These are phyloP conservation scores for Darksidea phi DNA, from an alignment of 495 filamentous ascomycete species.

Conservation along the genomic window DNA sequence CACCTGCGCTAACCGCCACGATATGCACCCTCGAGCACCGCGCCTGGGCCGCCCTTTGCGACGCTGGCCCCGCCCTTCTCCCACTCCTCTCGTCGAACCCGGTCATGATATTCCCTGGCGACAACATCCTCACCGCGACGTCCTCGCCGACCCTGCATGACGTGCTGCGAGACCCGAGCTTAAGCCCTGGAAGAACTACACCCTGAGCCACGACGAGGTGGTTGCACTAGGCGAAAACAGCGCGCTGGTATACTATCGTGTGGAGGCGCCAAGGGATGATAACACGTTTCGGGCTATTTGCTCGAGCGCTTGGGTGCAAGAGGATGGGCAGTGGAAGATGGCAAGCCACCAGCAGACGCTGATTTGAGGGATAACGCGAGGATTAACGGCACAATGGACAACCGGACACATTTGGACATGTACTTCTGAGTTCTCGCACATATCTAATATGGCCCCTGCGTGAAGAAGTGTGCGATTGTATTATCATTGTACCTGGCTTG, in stretches of 20 bases:
- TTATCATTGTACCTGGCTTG: too few species aligned
- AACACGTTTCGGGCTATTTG: background rate
- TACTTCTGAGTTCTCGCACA: too few species aligned
- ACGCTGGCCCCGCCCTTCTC: background rate
- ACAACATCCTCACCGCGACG: background rate
- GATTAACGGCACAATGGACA: too few species aligned
- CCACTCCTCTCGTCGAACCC: constrained; percentile 1
- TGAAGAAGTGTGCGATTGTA: too few species aligned
- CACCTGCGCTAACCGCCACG: background rate
- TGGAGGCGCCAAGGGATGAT: background rate
- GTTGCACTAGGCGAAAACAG: background rate
- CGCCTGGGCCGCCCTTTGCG: constrained; percentile 3
- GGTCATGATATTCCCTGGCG: constrained; percentile 3
- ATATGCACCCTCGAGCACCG: constrained; percentile 1
- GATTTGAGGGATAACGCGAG: background rate
- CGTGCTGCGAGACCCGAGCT: background rate
- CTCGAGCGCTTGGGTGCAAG: constrained; percentile 2
- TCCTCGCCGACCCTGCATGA: background rate
- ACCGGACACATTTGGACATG: too few species aligned
- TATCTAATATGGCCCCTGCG: too few species aligned
- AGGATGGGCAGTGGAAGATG: constrained; percentile 2
- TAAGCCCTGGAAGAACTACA: constrained; percentile 5
- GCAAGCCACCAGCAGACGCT: constrained; percentile 4
- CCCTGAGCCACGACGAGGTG: constrained; percentile 1
- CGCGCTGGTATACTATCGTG: constrained; percentile 1